These are phyloP conservation scores for Astraeus odoratus DNA, from an alignment of 768 basidiomycete genomes.

Conservation along the genomic window DNA sequence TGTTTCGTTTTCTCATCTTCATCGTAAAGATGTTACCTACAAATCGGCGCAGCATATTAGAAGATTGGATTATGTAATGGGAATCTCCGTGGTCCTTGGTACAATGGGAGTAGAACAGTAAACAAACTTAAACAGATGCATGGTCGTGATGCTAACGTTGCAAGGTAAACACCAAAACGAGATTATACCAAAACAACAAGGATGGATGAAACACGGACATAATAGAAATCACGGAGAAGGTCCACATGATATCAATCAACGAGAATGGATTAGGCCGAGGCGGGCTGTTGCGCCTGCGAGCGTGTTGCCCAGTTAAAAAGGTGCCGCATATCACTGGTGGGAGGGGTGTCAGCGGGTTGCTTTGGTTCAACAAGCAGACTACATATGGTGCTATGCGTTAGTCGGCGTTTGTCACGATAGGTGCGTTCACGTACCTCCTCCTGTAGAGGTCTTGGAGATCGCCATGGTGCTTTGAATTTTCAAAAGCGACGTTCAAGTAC, in stretches of 20 bases:
- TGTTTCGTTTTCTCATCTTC: not conserved
- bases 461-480: constrained; percentile 68
- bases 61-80: constrained; percentile 14
- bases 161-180: constrained; percentile 16
- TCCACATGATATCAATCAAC: constrained; percentile 13
- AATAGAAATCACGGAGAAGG: constrained; percentile 10
- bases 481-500: constrained; percentile 67
- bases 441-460: constrained; percentile 82
- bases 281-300: constrained; percentile 36
- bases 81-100: constrained; percentile 18
- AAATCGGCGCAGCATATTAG: constrained; percentile 5
- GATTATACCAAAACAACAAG: constrained; percentile 23
- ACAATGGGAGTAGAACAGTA: constrained; percentile 28
- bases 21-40: constrained; percentile 3
- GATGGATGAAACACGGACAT: constrained; percentile 9
- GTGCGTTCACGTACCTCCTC: constrained; percentile 50
- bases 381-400: constrained; percentile 8
- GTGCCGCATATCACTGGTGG: constrained; percentile 64
- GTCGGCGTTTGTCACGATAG: not conserved
- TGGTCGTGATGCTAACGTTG: constrained; percentile 16
- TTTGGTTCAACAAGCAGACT: constrained; percentile 82
- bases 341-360: constrained; percentile 66
- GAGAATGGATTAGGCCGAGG: constrained; percentile 26
- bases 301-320: constrained; percentile 75
- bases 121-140: constrained; percentile 23